phyloP scores from a whole-genome alignment of 1,284 basidiomycete genomes.

The Sanghuangporus weigelae region DNA sequence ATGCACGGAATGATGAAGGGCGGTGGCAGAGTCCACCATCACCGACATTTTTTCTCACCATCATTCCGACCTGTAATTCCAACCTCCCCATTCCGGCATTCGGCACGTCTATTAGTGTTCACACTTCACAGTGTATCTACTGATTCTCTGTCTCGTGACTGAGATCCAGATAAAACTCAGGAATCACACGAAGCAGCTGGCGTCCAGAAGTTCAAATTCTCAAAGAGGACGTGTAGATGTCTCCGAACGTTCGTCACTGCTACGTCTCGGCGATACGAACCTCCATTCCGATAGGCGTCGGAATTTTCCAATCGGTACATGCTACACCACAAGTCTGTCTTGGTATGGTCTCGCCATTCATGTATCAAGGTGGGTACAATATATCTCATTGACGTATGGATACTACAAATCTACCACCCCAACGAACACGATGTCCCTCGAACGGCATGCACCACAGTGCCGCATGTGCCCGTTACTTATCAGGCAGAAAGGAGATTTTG shows the following conservation, averaged over 20 bases:
- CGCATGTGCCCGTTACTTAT: too few relatives aligned
- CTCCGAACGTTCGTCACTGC: background rate
- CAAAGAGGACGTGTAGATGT: background rate
- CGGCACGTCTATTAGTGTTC: too few relatives aligned
- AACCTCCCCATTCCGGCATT: too few relatives aligned
- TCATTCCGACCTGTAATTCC: background rate
- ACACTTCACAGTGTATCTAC: too few relatives aligned
- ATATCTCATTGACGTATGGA: background rate
- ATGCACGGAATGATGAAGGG: background rate
- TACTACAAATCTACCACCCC: background rate
- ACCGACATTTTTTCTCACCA: background rate
- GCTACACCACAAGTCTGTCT: background rate
- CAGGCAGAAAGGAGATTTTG: too few relatives aligned
- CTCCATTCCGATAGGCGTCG: background rate
- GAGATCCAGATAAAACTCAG: too few relatives aligned
- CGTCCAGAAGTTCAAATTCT: background rate
- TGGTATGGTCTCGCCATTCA: background rate
- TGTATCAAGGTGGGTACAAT: background rate
- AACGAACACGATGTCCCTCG: background rate
- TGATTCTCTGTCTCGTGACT: too few relatives aligned
- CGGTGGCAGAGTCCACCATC: background rate
- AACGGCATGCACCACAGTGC: too few relatives aligned
- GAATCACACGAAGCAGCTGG: too few relatives aligned
- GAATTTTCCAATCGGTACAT: background rate
- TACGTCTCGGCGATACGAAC: background rate